phyloP scores from a whole-genome alignment of 2,329 filamentous ascomycete species.

The Eurotiales sp. region DNA sequence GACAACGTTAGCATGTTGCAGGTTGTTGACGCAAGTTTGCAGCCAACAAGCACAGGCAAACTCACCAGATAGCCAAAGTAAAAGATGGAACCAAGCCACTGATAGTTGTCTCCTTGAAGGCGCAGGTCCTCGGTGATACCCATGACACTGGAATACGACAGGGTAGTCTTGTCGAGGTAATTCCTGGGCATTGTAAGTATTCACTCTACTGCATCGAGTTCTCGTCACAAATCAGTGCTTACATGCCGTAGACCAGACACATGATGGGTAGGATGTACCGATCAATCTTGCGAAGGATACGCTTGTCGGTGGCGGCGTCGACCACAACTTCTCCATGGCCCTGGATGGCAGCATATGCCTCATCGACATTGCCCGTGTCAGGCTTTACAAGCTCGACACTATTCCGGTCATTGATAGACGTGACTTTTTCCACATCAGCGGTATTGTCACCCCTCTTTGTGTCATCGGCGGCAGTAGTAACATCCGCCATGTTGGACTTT shows the following conservation, averaged over 20 bases:
- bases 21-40: not conserved
- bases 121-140: not conserved
- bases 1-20: not conserved
- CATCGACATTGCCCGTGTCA: not conserved
- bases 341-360: not conserved
- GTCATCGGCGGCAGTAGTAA: not conserved
- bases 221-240: no score
- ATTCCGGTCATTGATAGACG: not conserved
- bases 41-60: not conserved
- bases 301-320: not conserved
- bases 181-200: no score
- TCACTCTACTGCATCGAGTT: no score
- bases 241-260: no score
- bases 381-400: not conserved
- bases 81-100: not conserved
- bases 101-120: not conserved
- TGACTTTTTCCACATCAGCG: not conserved
- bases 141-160: slow-evolving; percentile 2
- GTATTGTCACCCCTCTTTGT: not conserved
- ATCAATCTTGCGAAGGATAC: not conserved
- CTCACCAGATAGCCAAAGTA: not conserved
- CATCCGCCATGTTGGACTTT: not conserved
- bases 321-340: not conserved
- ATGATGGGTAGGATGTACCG: no score
- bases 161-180: not conserved